Conservation (phyloP, 352 stramenopile genomes). For the Phytopythium ostracodes region DNA sequence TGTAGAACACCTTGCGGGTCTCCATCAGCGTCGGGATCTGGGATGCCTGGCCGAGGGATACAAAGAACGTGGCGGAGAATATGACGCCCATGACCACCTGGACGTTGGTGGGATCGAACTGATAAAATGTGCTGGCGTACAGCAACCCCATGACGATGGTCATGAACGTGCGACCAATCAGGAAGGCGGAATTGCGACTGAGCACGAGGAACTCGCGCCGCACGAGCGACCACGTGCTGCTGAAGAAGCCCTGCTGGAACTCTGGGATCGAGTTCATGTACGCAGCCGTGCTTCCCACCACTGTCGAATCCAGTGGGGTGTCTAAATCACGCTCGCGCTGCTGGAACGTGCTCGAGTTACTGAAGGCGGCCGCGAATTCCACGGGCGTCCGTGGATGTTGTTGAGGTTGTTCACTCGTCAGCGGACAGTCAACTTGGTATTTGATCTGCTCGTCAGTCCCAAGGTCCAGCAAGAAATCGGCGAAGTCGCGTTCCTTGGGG, state of each 20-base stretch:
- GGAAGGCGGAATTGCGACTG: slow-evolving; percentile 30
- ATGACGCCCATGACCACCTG: slow-evolving; percentile 68
- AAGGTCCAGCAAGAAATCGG: slow-evolving; percentile 45
- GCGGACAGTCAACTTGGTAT: slow-evolving; percentile 17
- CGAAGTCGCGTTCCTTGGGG: slow-evolving; percentile 31
- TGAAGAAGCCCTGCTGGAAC: slow-evolving; percentile 27
- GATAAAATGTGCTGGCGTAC: slow-evolving; percentile 39
- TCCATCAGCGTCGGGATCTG: slow-evolving; percentile 77
- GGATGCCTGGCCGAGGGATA: slow-evolving; percentile 60
- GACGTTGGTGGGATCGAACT: slow-evolving; percentile 31
- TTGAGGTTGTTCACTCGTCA: not conserved
- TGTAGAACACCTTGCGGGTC: slow-evolving; percentile 49
- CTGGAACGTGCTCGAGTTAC: slow-evolving; percentile 17
- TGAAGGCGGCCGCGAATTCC: slow-evolving; percentile 31
- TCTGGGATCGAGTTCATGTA: slow-evolving; percentile 72
- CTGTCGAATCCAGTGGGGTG: slow-evolving; percentile 10
- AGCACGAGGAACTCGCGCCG: slow-evolving; percentile 55
- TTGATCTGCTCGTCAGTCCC: slow-evolving; percentile 32
- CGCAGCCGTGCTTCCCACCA: slow-evolving; percentile 36
- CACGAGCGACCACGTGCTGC: slow-evolving; percentile 26
- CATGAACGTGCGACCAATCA: slow-evolving; percentile 38
- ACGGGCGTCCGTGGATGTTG: slow-evolving; percentile 13
- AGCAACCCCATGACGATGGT: slow-evolving; percentile 40
- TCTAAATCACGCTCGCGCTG: slow-evolving; percentile 14
- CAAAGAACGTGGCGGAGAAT: slow-evolving; percentile 78